Evolutionary conservation across 2,329 filamentous ascomycete species (phyloP), one percentile per base, ranked within the genome.

Genomic region (Zalaria sp.): DNA sequence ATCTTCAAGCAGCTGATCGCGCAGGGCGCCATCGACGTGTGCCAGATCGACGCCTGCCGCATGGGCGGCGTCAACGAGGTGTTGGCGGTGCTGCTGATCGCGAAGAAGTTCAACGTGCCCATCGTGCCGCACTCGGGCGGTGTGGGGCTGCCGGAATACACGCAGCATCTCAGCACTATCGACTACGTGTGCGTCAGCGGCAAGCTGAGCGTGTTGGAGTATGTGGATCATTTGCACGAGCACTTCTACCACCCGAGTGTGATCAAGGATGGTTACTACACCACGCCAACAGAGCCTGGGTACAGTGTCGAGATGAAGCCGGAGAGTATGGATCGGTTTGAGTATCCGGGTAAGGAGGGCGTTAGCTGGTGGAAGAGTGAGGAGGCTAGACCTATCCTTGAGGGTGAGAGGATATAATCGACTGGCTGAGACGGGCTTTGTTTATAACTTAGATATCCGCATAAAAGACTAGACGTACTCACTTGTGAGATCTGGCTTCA

Each of bases 281-380:
- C 83, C 50, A 94, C 88, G 1, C 87, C 88, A 0, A 79, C 67
- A 48, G 79, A 86, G 57, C 72, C 87, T 0, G 87, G 87, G 0
- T 94, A 94, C 62, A 88, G 83, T 56, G 87, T 94, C 2, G 85
- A 94, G 75, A 93, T 94, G 86, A 89, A 84, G 74, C 64, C 77
- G 3, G 83, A 79, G 50, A 91, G 83, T 59, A 91, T 93, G 85
- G 83, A 87, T 49, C 63, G 62, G 51, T 94, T 72, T 57, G 72
- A 73, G 39, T 94, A 77, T 59, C 87, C 86, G 1, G 85, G 86
- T 5, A 74, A 80, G 54, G 71, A 80, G 47, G 81, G 80, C 3
- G 79, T 83, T 51, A 83, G 84, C 56, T 94, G 85, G 84, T 93
- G 87, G 87, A 79, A 67, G 63, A 81, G 73, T 38, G 81, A 85